Evolutionary conservation across 2,329 filamentous ascomycete species (phyloP).

Genomic region (Talaromyces verruculosus): DNA sequence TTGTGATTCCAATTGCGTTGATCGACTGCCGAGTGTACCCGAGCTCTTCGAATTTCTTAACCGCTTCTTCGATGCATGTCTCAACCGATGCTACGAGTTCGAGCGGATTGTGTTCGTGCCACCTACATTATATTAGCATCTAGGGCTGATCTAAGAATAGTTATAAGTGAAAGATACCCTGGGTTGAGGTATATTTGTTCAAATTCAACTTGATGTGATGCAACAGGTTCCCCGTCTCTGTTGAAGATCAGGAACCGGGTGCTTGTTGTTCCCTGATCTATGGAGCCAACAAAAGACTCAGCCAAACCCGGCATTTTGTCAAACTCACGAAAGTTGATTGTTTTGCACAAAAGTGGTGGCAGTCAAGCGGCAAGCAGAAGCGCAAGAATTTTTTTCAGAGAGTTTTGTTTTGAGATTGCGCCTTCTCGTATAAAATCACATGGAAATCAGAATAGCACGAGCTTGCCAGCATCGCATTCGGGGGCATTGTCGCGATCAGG

Average conservation of each 20-base stretch:
- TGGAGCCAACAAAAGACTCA: slow-evolving; percentile 69
- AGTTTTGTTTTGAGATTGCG: not conserved
- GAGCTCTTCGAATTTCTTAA: slow-evolving; percentile 64
- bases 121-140: slow-evolving; percentile 51
- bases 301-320: slow-evolving; percentile 17
- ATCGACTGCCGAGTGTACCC: slow-evolving; percentile 68
- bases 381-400: not conserved
- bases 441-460: not conserved
- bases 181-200: slow-evolving; percentile 79
- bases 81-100: slow-evolving; percentile 74
- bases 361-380: not conserved
- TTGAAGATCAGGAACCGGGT: slow-evolving; percentile 89
- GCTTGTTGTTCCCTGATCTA: slow-evolving; percentile 88
- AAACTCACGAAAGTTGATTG: not conserved
- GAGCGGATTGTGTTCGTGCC: slow-evolving; percentile 83
- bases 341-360: not conserved
- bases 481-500: not conserved
- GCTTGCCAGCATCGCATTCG: not conserved
- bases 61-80: slow-evolving; percentile 72
- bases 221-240: slow-evolving; percentile 71
- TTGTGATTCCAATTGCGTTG: slow-evolving; percentile 77
- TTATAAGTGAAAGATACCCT: slow-evolving; percentile 56
- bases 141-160: not conserved
- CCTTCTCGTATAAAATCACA: not conserved
- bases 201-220: slow-evolving; percentile 82